Evolutionary conservation across 2,329 filamentous ascomycete species (phyloP).

Genomic region (Rhinocladiella similis): DNA sequence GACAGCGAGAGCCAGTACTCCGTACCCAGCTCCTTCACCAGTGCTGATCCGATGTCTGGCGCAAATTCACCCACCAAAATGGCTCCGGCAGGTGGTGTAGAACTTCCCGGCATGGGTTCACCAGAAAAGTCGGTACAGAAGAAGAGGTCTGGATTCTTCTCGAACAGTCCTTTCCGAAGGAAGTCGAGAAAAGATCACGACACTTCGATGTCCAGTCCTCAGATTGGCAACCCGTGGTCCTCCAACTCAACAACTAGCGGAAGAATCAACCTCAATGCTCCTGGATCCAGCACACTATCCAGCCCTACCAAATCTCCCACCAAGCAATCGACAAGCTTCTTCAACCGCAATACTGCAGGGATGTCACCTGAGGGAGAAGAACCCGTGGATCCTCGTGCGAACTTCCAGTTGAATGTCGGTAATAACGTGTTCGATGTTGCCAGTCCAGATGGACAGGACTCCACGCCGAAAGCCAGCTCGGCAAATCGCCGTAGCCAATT

Average conservation of each 20-base stretch:
- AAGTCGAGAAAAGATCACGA: conserved; percentile 82
- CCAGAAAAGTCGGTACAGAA: conserved; percentile 66
- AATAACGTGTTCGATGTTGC: conserved; percentile 95
- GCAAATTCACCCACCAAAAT: conserved; percentile 72
- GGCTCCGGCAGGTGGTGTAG: conserved; percentile 39
- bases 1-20: conserved; percentile 91
- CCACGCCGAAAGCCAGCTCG: conserved; percentile 42
- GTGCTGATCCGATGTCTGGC: conserved; percentile 74
- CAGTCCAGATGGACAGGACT: conserved; percentile 65
- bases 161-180: conserved; percentile 85
- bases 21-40: conserved; percentile 84
- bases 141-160: conserved; percentile 84
- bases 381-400: conserved; percentile 86
- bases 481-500: conserved; percentile 33
- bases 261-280: conserved; percentile 28
- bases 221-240: conserved; percentile 57
- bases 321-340: conserved; percentile 32
- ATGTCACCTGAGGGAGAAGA: conserved; percentile 64
- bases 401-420: conserved; percentile 88
- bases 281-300: conserved; percentile 39
- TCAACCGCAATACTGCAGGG: conserved; percentile 39
- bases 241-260: conserved; percentile 33
- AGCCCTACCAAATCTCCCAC: conserved; percentile 45
- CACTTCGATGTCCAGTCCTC: conserved; percentile 37
- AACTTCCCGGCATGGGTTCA: conserved; percentile 49